A percentile compares a stretch with the other conserved stretches of the same genome.
Conservation (phyloP, 164 flowering plant species). For the Berberis thunbergii region DNA sequence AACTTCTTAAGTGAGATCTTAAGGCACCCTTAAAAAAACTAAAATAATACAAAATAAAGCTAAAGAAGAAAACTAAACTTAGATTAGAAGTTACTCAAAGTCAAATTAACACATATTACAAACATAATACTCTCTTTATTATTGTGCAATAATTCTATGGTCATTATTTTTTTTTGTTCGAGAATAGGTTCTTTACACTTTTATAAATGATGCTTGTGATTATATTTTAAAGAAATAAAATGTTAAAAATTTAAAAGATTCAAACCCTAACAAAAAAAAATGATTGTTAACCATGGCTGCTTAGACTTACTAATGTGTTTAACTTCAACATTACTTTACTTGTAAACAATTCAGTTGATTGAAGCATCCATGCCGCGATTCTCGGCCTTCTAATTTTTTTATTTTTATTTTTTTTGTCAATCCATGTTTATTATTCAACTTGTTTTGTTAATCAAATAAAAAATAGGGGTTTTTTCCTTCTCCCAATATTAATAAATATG, state of each 20-base stretch:
- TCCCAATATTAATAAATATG: slow-evolving; percentile 1
- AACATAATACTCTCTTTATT: neutral
- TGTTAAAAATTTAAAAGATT: too few relatives aligned
- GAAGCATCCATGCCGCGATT: neutral
- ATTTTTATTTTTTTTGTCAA: too few relatives aligned
- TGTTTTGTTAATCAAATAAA: slow-evolving; percentile 1
- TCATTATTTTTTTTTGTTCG: too few relatives aligned
- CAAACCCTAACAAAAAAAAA: too few relatives aligned
- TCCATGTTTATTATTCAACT: neutral
- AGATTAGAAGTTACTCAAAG: neutral
- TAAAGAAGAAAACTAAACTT: neutral
- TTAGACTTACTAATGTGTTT: neutral
- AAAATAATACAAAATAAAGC: neutral
- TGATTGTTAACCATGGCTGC: neutral
- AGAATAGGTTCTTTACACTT: too few relatives aligned
- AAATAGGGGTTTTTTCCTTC: neutral
- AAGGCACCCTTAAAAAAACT: neutral
- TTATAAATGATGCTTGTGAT: too few relatives aligned
- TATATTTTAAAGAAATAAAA: too few relatives aligned
- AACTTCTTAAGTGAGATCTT: too few relatives aligned
- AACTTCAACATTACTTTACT: too few relatives aligned
- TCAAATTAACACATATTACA: neutral
- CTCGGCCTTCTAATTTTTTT: neutral
- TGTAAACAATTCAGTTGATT: neutral
- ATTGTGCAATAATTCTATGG: too few relatives aligned